Percentiles rank a stretch among this genome's conserved stretches.
These are phyloP conservation scores for Auriscalpium vulgare DNA, from an alignment of 768 basidiomycete genomes.

Conservation along the genomic window DNA sequence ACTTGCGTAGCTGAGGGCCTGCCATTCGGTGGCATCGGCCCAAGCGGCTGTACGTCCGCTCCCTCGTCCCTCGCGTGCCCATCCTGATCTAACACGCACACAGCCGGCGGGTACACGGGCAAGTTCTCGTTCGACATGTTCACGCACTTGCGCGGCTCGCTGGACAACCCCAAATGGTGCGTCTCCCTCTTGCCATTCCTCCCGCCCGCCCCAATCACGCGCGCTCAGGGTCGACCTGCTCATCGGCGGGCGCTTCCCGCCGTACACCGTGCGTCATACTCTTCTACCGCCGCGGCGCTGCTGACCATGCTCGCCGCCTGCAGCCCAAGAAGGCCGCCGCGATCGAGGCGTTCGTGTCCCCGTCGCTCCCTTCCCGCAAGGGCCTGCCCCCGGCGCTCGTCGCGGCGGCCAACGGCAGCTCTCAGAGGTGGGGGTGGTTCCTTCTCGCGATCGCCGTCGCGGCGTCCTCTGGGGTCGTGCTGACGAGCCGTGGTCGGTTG, in stretches of 20 bases:
- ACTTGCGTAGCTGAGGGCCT: constrained; percentile 42
- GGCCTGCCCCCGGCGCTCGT: constrained; percentile 28
- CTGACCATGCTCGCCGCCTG: neutral
- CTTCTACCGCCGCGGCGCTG: too few relatives aligned
- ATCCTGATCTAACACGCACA: neutral
- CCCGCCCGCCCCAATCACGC: neutral
- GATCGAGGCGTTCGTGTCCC: constrained; percentile 18
- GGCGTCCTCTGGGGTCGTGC: too few relatives aligned
- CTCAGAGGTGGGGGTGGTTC: constrained; percentile 30
- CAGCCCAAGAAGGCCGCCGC: constrained; percentile 21
- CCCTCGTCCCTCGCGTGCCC: neutral
- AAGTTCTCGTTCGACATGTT: constrained; percentile 73
- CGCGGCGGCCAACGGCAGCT: constrained; percentile 27
- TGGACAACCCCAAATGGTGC: constrained; percentile 35
- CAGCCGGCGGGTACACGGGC: constrained; percentile 63
- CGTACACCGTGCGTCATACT: constrained; percentile 25
- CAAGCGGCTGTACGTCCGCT: constrained; percentile 54
- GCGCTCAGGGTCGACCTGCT: constrained; percentile 25
- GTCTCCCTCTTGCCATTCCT: neutral
- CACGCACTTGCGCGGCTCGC: constrained; percentile 59
- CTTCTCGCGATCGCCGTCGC: constrained; percentile 32
- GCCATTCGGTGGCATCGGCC: constrained; percentile 69
- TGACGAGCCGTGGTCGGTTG: too few relatives aligned
- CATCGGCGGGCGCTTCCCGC: constrained; percentile 29
- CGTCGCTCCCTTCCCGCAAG: constrained; percentile 38